A percentile compares a stretch with the other conserved stretches of the same genome.
These are phyloP conservation scores for Thermothielavioides terrestris DNA, from an alignment of 495 filamentous ascomycete genomes.

Conservation along the genomic window DNA sequence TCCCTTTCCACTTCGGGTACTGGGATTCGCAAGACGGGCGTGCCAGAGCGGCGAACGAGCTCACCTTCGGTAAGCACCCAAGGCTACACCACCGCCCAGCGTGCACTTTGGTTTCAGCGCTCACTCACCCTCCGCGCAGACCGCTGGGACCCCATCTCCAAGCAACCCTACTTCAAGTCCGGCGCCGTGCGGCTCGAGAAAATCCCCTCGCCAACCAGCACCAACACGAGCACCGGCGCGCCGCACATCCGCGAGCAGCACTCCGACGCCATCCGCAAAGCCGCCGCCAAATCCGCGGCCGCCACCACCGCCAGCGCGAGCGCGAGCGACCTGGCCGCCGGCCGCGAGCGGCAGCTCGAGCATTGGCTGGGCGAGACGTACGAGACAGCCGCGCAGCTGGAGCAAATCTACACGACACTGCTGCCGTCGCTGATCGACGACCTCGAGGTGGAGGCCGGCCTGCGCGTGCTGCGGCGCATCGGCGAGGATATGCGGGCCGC, in stretches of 20 bases:
- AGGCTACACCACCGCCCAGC: too few relatives aligned
- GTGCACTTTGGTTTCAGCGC: too few relatives aligned
- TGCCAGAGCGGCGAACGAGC: not conserved
- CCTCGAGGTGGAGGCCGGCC: not conserved
- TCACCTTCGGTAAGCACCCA: not conserved
- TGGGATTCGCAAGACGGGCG: not conserved
- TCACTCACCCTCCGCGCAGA: not conserved
- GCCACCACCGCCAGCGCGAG: not conserved
- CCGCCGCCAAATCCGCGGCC: not conserved
- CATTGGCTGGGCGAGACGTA: not conserved
- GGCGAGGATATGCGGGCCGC: not conserved
- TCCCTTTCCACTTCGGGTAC: not conserved
- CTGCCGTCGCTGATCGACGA: not conserved
- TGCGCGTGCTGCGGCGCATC: not conserved
- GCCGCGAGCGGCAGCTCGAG: not conserved
- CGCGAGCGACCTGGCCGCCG: not conserved
- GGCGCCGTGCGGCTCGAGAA: not conserved
- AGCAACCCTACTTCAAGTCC: not conserved
- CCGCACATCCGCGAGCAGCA: not conserved
- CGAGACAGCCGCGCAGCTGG: not conserved
- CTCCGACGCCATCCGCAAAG: not conserved
- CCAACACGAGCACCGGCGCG: too few relatives aligned
- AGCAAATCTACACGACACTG: not conserved
- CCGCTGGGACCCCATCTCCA: conserved; percentile 2
- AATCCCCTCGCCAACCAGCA: not conserved